Conservation (phyloP, 2,329 filamentous ascomycete genomes). For the Fusarium buharicum region DNA sequence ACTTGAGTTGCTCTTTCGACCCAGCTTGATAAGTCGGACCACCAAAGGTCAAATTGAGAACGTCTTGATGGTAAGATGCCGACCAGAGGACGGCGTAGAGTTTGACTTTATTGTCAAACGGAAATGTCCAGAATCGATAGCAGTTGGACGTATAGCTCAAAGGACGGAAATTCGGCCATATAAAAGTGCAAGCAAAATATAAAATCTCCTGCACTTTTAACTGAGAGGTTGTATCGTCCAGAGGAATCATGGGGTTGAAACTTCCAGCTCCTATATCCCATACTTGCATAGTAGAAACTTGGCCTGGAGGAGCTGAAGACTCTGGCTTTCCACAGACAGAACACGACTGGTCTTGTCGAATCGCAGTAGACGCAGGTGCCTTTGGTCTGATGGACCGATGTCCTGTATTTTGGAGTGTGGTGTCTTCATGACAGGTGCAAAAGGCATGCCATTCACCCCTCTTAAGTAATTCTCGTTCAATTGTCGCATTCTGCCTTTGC, state of each 20-base stretch:
- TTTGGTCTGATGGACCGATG: too few relatives aligned
- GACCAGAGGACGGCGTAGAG: conserved; percentile 21
- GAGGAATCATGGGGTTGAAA: conserved; percentile 15
- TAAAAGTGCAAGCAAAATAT: conserved; percentile 11
- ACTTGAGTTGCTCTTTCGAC: conserved; percentile 13
- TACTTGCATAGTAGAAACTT: neutral
- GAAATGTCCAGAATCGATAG: conserved; percentile 14
- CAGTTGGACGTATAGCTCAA: conserved; percentile 13
- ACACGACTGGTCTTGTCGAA: too few relatives aligned
- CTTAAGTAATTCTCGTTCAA: conserved; percentile 9
- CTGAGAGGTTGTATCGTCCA: conserved; percentile 10
- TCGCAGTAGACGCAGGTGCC: too few relatives aligned
- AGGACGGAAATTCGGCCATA: conserved; percentile 22
- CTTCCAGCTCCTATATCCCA: conserved; percentile 20
- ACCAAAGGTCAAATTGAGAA: conserved; percentile 12
- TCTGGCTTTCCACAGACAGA: too few relatives aligned
- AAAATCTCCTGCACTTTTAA: conserved; percentile 16
- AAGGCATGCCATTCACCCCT: neutral
- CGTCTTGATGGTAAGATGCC: conserved; percentile 10
- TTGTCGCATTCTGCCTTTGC: conserved; percentile 15
- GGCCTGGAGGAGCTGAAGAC: neutral
- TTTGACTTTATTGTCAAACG: conserved; percentile 12
- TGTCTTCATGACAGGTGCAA: too few relatives aligned
- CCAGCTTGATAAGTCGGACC: conserved; percentile 5
- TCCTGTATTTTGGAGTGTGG: too few relatives aligned